Evolutionary conservation across 805 yeast species (phyloP).

Genomic region (Candida suzukii): DNA sequence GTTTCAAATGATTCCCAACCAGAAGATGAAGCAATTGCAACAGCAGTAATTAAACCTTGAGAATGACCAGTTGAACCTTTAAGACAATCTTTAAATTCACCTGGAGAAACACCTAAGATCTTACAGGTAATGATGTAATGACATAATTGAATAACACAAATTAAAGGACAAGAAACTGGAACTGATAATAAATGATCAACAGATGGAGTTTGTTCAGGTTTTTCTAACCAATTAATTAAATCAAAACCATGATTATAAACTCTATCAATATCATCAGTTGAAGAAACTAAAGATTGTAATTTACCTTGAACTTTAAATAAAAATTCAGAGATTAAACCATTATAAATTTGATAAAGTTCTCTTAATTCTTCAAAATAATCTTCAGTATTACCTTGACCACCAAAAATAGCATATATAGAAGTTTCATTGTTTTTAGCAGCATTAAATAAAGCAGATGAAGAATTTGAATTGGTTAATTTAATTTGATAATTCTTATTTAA

Average conservation of each 20-base stretch:
- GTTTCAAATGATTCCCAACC: constrained; percentile 79
- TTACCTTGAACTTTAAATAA: constrained; percentile 62
- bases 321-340: constrained; percentile 66
- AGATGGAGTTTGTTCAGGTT: constrained; percentile 84
- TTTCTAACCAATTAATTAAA: constrained; percentile 77
- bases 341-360: constrained; percentile 71
- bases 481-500: constrained; percentile 20
- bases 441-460: constrained; percentile 46
- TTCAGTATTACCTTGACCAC: constrained; percentile 99
- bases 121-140: constrained; percentile 87
- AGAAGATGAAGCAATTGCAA: constrained; percentile 76
- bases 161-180: constrained; percentile 95
- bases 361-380: constrained; percentile 96
- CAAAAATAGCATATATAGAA: constrained; percentile 73
- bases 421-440: constrained; percentile 54
- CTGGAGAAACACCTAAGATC: constrained; percentile 82
- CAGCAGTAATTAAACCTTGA: constrained; percentile 88
- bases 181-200: constrained; percentile 81
- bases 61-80: constrained; percentile 84
- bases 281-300: constrained; percentile 59
- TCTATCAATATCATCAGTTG: constrained; percentile 73
- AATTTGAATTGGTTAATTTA: constrained; percentile 5
- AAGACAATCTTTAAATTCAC: constrained; percentile 66
- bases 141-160: constrained; percentile 90
- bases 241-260: constrained; percentile 92